Conservation (phyloP, 805 yeast genomes). For the Nakazawaea holstii region DNA sequence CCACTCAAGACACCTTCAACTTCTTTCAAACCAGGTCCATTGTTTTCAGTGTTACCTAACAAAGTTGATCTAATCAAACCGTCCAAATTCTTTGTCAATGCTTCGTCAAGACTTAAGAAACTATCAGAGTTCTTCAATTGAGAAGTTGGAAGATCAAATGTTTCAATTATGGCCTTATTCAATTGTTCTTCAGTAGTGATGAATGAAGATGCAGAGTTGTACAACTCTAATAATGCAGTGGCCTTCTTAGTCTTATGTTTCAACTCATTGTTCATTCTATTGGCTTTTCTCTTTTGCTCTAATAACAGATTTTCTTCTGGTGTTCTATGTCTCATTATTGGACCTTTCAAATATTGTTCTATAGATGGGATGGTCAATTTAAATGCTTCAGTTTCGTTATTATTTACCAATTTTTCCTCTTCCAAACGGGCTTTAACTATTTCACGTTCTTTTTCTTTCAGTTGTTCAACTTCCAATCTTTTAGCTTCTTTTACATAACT, state of each 20-base stretch:
- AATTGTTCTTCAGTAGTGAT: slow-evolving; percentile 70
- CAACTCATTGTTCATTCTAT: slow-evolving; percentile 54
- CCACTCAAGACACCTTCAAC: slow-evolving; percentile 7
- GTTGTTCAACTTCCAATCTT: slow-evolving; percentile 26
- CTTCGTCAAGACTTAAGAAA: slow-evolving; percentile 3
- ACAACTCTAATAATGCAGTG: slow-evolving; percentile 56
- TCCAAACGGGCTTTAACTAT: too few relatives aligned
- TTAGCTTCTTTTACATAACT: slow-evolving; percentile 40
- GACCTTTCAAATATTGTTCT: slow-evolving; percentile 58
- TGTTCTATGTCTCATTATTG: slow-evolving; percentile 69
- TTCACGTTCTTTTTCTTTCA: slow-evolving; percentile 9
- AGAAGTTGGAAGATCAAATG: slow-evolving; percentile 28
- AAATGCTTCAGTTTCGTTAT: slow-evolving; percentile 45
- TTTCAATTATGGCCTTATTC: slow-evolving; percentile 49
- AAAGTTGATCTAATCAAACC: slow-evolving; percentile 1
- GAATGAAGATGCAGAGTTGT: slow-evolving; percentile 63
- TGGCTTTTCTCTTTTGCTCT: slow-evolving; percentile 56
- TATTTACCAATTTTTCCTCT: slow-evolving; percentile 25
- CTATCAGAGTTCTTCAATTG: slow-evolving; percentile 5
- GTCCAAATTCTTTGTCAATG: slow-evolving; percentile 7
- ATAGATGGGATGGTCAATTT: slow-evolving; percentile 76
- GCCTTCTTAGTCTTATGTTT: slow-evolving; percentile 49
- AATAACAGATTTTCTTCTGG: slow-evolving; percentile 58
- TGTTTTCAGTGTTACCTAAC: slow-evolving; percentile 6
- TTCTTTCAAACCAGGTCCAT: slow-evolving; percentile 8